Conservation (phyloP, 768 basidiomycete species). For the Crepidotus variabilis region DNA sequence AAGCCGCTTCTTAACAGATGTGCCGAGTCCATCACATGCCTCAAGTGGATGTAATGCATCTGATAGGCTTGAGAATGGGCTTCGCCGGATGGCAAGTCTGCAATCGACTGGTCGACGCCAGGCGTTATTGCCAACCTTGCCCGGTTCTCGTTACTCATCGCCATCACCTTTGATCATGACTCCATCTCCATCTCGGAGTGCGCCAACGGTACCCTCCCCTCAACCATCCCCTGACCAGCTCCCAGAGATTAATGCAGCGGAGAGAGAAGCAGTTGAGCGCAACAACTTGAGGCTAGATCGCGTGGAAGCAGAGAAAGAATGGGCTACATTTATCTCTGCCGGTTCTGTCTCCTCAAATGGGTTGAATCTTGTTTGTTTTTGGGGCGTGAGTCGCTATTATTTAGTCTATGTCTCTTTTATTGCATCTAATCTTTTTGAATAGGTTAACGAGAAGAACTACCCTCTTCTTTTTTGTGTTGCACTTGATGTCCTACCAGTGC, state of each 20-base stretch:
- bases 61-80: background rate
- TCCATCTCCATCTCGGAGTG: background rate
- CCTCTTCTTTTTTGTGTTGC: slow-evolving; percentile 4
- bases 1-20: background rate
- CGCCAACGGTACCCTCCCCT: background rate
- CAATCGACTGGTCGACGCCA: background rate
- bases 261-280: background rate
- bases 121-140: background rate
- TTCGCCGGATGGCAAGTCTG: background rate
- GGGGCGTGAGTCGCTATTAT: background rate
- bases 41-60: background rate
- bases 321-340: background rate
- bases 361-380: slow-evolving; percentile 1
- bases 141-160: background rate
- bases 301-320: background rate
- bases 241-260: background rate
- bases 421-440: background rate
- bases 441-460: background rate
- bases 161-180: background rate
- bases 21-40: background rate
- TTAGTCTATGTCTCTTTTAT: background rate
- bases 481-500: slow-evolving; percentile 8
- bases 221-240: background rate
- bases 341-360: background rate
- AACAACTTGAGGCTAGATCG: slow-evolving; percentile 1